Base-by-base conservation (phyloP, 225 moss, liverwort and hornwort genomes). In the Physcomitrium patens region DNA sequence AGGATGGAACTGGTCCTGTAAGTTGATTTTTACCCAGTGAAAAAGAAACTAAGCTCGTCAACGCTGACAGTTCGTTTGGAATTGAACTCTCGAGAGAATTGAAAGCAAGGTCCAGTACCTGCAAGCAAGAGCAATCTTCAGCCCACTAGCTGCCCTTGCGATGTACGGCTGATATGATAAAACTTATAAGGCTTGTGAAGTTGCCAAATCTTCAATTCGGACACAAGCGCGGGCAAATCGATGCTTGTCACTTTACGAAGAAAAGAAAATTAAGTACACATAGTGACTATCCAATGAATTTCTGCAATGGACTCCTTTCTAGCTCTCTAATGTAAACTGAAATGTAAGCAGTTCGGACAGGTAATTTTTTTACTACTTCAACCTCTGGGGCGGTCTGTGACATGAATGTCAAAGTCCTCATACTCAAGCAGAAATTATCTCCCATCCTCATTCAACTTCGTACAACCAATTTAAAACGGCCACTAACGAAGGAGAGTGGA, bases 21-120 rank as follows among this genome's bases (percentile, higher is more conserved):
- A 94, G 77, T 28, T 57, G 77, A 71, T 94, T 94, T 23, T 81
- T 78, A 70, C 88, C 85, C 15, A 94, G 76, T 9, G 94, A 83
- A 69, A 94, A 86, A 50, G 94, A 85, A 64, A 91, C 70, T 54
- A 94, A 75, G 63, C 67, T 72, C 65, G 56, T 85, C 64, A 94
- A 86, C 28, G 78, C 63, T 8, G 83, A 71, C 50, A 94, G 82
- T 44, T 85, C 90, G 22, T 80, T 62, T 1, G 94, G 94, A 55
- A 94, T 88, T 9, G 81, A 75, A 3, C 88, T 90, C 7, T 72
- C 70, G 14, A 94, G 78, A 56, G 60, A 12, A 68, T 94, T 94
- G 79, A 86, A 94, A 20, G 85, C 80, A 27, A 94, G 79, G 14
- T 84, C 86, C 26, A 92, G 71, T 49, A 92, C 78, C 74, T 88